Percentiles rank a stretch among this genome's conserved stretches.
phyloP scores from a whole-genome alignment of 2,329 filamentous ascomycete species.

The Apiospora saccharicola region DNA sequence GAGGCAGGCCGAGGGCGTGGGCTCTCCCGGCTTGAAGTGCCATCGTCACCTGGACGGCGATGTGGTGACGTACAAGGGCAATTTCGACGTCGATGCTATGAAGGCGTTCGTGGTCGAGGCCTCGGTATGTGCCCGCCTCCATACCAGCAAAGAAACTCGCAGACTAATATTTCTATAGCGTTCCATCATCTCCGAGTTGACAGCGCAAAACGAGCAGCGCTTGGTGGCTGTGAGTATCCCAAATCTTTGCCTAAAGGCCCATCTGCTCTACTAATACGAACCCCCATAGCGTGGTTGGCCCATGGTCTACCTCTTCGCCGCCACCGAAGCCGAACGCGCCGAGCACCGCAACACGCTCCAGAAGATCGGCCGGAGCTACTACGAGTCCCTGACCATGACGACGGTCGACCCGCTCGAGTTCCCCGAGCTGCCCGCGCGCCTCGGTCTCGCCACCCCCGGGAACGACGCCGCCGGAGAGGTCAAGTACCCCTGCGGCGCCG shows the following conservation, averaged over 20 bases:
- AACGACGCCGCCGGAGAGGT: conserved; percentile 28
- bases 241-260: neutral
- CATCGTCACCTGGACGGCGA: conserved; percentile 42
- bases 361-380: conserved; percentile 43
- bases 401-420: conserved; percentile 47
- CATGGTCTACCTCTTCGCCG: conserved; percentile 48
- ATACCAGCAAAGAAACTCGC: neutral
- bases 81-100: conserved; percentile 33
- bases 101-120: conserved; percentile 38
- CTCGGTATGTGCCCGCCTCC: conserved; percentile 26
- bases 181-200: conserved; percentile 44
- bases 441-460: conserved; percentile 40
- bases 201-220: conserved; percentile 42
- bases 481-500: conserved; percentile 42
- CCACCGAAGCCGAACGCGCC: conserved; percentile 39
- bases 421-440: conserved; percentile 41
- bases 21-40: conserved; percentile 38
- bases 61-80: conserved; percentile 30
- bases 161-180: conserved; percentile 27
- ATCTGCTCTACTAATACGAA: neutral
- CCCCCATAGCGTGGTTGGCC: conserved; percentile 42
- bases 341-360: conserved; percentile 39
- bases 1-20: conserved; percentile 30
- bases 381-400: conserved; percentile 45
- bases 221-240: conserved; percentile 44